These are phyloP conservation scores for Trebouxia sp. DNA, from an alignment of 139 green algal genomes.

Conservation along the genomic window DNA sequence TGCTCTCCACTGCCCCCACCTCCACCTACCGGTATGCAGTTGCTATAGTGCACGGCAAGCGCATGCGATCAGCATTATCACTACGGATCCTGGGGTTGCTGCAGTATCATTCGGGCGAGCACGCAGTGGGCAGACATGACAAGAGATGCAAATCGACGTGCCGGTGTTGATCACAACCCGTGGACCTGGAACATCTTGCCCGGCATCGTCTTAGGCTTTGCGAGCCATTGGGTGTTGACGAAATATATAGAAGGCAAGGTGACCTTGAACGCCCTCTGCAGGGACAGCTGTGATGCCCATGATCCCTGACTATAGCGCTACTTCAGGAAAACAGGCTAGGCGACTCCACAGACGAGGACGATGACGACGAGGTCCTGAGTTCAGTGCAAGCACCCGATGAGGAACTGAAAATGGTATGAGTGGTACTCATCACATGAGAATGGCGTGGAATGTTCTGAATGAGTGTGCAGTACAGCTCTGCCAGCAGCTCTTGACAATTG, in stretches of 20 bases:
- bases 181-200: conserved; percentile 32
- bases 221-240: background rate
- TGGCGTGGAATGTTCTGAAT: no score
- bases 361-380: background rate
- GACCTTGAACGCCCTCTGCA: background rate
- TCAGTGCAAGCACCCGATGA: background rate
- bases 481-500: background rate
- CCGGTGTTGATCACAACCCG: background rate
- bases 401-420: background rate
- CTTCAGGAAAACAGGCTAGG: background rate
- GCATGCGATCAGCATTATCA: no score
- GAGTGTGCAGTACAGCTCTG: no score
- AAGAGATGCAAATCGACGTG: no score
- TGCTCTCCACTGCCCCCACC: no score
- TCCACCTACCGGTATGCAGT: no score
- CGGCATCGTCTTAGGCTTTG: conserved; percentile 29
- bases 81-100: no score
- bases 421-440: no score
- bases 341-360: background rate
- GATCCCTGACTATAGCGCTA: background rate
- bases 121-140: no score
- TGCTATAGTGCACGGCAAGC: no score
- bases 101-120: no score
- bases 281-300: background rate
- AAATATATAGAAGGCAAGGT: background rate